phyloP scores from a whole-genome alignment of 2,329 filamentous ascomycete genomes.

The Endoconidiophora laricicola region DNA sequence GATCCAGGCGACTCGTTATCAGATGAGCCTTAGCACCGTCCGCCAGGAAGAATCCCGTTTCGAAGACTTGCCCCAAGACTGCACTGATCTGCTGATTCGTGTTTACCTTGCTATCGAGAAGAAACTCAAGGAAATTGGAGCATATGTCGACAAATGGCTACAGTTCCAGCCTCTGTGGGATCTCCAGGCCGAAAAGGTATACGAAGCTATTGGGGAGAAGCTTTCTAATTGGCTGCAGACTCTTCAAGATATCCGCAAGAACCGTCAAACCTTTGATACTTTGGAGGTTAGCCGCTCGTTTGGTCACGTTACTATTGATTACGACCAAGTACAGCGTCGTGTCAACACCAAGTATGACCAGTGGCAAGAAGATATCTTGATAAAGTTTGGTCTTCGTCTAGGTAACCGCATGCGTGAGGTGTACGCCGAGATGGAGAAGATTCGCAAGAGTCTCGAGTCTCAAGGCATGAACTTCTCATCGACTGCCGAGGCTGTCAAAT shows the following conservation, averaged over 20 bases:
- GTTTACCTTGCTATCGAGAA: slow-evolving; percentile 74
- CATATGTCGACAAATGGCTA: slow-evolving; percentile 93
- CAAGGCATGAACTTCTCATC: slow-evolving; percentile 88
- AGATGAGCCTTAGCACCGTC: slow-evolving; percentile 62
- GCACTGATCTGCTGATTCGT: slow-evolving; percentile 58
- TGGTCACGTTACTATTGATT: slow-evolving; percentile 88
- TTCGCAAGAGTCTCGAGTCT: slow-evolving; percentile 74
- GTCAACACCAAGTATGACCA: slow-evolving; percentile 99
- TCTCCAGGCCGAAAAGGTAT: slow-evolving; percentile 87
- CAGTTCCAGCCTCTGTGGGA: slow-evolving; percentile 99
- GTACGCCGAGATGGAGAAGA: slow-evolving; percentile 79
- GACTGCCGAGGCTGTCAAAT: slow-evolving; percentile 90
- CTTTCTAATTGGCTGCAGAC: slow-evolving; percentile 86
- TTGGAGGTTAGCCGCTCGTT: slow-evolving; percentile 87
- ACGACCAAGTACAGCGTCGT: slow-evolving; percentile 95
- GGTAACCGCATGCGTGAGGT: slow-evolving; percentile 84
- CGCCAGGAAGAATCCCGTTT: slow-evolving; percentile 56
- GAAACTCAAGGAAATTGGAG: slow-evolving; percentile 62
- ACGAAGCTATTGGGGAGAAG: slow-evolving; percentile 79
- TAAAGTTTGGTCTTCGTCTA: slow-evolving; percentile 81
- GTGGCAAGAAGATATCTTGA: slow-evolving; percentile 94
- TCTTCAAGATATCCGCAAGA: slow-evolving; percentile 93
- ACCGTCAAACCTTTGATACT: slow-evolving; percentile 89
- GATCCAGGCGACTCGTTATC: slow-evolving; percentile 88
- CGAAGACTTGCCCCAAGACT: slow-evolving; percentile 67